phyloP scores from a whole-genome alignment of 306 rosid genomes.

The Ormosia emarginata region DNA sequence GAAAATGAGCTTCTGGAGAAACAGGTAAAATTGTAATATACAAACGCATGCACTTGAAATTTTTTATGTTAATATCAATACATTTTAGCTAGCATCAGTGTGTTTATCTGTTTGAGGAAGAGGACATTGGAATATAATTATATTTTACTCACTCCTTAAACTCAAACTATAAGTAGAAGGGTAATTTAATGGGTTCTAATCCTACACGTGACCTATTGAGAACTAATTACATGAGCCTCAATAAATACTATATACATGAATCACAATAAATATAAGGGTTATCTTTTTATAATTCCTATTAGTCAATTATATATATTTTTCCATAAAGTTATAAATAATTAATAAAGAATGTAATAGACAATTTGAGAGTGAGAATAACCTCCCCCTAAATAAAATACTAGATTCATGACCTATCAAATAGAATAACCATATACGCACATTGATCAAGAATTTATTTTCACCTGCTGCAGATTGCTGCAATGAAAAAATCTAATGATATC shows the following conservation, averaged over 20 bases:
- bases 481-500: background rate
- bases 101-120: background rate
- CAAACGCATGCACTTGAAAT: background rate
- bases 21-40: slow-evolving; percentile 7
- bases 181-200: background rate
- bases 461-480: background rate
- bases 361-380: no score
- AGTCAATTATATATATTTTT: no score
- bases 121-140: background rate
- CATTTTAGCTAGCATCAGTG: background rate
- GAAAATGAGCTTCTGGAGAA: slow-evolving; percentile 15
- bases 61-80: background rate
- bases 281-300: no score
- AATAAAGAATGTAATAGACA: no score
- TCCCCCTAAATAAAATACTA: no score
- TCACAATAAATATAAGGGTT: no score
- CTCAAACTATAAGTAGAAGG: background rate
- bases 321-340: no score
- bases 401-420: no score
- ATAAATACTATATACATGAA: no score
- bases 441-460: background rate
- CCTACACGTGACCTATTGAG: background rate
- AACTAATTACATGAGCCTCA: background rate
- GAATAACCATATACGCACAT: no score
- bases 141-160: background rate